These are phyloP conservation scores for Cynanchum wilfordii DNA, from an alignment of 257 asterid genomes.

Conservation along the genomic window DNA sequence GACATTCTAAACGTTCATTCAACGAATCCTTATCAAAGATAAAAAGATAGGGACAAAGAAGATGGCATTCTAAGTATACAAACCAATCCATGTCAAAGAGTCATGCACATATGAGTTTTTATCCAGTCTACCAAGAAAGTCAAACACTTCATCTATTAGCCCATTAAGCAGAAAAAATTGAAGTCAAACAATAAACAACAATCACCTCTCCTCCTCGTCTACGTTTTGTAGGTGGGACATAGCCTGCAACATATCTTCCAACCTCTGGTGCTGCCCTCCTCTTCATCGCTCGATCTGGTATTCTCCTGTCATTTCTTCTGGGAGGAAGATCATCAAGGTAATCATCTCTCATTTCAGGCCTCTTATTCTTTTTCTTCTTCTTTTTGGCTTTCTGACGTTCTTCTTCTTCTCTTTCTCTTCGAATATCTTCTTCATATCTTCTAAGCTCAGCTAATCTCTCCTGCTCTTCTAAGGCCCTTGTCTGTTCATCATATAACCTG, in stretches of 20 bases:
- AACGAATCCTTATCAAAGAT: not conserved
- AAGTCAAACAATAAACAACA: not conserved
- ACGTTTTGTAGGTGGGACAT: slow-evolving; percentile 67
- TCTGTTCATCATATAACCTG: slow-evolving; percentile 42
- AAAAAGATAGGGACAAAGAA: not conserved
- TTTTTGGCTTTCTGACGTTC: slow-evolving; percentile 61
- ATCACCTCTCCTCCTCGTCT: slow-evolving; percentile 94
- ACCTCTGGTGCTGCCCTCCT: slow-evolving; percentile 52
- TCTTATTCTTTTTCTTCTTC: slow-evolving; percentile 74
- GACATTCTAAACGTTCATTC: not conserved
- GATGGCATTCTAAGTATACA: not conserved
- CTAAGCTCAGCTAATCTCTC: slow-evolving; percentile 60
- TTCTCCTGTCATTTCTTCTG: slow-evolving; percentile 67
- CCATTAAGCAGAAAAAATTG: not conserved
- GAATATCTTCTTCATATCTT: slow-evolving; percentile 63
- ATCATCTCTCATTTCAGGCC: slow-evolving; percentile 52
- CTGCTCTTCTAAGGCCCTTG: slow-evolving; percentile 50
- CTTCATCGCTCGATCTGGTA: slow-evolving; percentile 55
- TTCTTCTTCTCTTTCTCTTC: slow-evolving; percentile 94
- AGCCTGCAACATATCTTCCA: slow-evolving; percentile 43
- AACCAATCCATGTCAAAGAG: not conserved
- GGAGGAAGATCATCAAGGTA: slow-evolving; percentile 64
- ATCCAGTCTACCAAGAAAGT: not conserved
- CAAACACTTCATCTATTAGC: not conserved
- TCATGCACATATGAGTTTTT: not conserved